Evolutionary conservation across 345 rosid species (phyloP), one percentile per base, ranked within the genome.

Genomic region (Populus nigra): DNA sequence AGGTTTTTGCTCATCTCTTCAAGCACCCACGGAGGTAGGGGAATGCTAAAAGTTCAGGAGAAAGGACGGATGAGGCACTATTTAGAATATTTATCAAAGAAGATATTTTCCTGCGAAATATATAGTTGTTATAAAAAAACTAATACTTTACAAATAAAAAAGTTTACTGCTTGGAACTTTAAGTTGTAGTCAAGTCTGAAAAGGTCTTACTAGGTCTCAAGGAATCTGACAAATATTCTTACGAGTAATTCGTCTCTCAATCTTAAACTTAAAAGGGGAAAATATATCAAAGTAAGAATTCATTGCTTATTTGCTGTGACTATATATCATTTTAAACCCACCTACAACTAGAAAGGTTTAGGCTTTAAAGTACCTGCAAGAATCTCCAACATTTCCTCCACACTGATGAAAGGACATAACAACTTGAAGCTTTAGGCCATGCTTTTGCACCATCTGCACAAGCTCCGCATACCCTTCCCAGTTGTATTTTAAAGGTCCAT

Each of bases 321-420:
- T 35, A 2, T 31, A 31, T 31, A 3, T 59, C 20, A 38, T 11
- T 17, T 16, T 6, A 71, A 63, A 20, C 29, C 39, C 3, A 3
- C 8, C 35, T 53, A 29, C 5, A 18, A 49, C 17, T 23, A n/a
- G 12, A 53, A 10, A 63, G n/a, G n/a, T 12, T 4, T 31, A 43
- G 74, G 71, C 23, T 5, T 49, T 73, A 16, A 68, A 67, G 5
- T 88, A 95, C 99, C 94, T 93, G 99, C 97, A 93, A 77, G 98
- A 93, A 84, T 96, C 99, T 79, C 98, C 98, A 3, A 96, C 99
- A 86, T 96, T 93, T 77, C 99, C 98, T 68, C 99, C 98, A n/a
- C 99, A 93, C 87, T 96, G 98, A 83, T 96, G 99, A 84, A 96
- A 96, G 66, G 99, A 96, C 98, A 93, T 93, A 20, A 96, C 98